Evolutionary conservation across 2,329 filamentous ascomycete genomes (phyloP), one percentile per base, ranked within the genome.

Genomic region (Parascedosporium putredinis): DNA sequence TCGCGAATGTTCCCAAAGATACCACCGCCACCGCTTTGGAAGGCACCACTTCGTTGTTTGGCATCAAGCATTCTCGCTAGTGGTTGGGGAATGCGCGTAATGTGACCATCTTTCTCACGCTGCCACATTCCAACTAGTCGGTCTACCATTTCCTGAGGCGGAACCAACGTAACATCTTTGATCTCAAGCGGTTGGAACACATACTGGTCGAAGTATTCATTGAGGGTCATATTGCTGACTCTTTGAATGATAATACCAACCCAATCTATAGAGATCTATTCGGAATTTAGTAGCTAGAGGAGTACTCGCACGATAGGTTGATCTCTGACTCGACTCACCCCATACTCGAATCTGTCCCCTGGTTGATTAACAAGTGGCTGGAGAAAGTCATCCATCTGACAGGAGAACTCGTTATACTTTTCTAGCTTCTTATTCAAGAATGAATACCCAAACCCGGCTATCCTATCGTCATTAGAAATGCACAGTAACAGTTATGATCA

Each of bases 1-100:
- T 86, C 80, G 7, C 70, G 68, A 0, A 80, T 79, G 52, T 69
- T 72, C 0, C 77, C 74, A 57, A 77, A 86, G 45, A 76, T 66
- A 2, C 82, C 82, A 3, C 71, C 80, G 4, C 82, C 83, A 4
- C 78, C 83, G 40, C 72, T 75, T 58, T 83, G 72, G 60, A 83
- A 75, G 9, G 75, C 51, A 1, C 53, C 45, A 3, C 67, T 4
- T 67, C 61, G 4, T 40, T 59, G 44, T 63, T 67, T n/a, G 68
- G 58, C 0, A 81, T 58, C 0, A 66, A 52, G 1, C 76, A 66
- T 2, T 63, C 61, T 2, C 71, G 70, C 46, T 70, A 68, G 2
- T 74, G 56, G 54, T 84, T 80, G 47, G 82, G 74, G 38, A 69
- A 57, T 0, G 58, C 51, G 3, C 55, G 55, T 5, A 75, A 43